Base-by-base conservation (phyloP, 192 early-diverging fungal genomes). In the Podila epicladia region DNA sequence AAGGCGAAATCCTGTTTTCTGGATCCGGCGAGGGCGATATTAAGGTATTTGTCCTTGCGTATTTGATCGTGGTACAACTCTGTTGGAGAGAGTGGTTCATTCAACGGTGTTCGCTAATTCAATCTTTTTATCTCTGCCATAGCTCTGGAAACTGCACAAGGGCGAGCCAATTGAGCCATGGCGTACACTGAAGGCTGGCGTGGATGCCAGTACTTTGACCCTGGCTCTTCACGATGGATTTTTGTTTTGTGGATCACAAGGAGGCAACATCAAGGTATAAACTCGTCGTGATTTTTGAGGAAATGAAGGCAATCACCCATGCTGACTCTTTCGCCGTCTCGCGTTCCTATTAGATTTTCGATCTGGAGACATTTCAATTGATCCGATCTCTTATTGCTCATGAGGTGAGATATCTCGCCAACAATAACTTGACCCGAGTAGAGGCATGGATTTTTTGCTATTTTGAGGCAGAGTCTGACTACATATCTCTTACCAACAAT, bases 201-300 rank as follows among this genome's bases (percentile, higher is more conserved):
- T 74, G 29, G 82, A 84, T 72, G 75, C 82, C n/a, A 88, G 92
- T 58, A 87, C 93, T 9, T 77, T 92, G 22, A 69, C 91, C 62
- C 66, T 94, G 59, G 90, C 91, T 17, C 66, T 94, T 37, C 85
- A 89, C 58, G 91, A 93, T 62, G 92, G 88, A 8, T 87, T 91
- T 51, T 74, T 94, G 67, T 92, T 93, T 49, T 91, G 90, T 66
- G 93, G 93, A 64, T 86, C 90, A 37, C 93, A 94, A 85, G 90
- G 86, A 67, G 93, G 93, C 67, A 84, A 83, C 41, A 88, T 94
- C 62, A 86, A 90, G 72, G 84, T 85, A 73, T 35, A 17, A 45
- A 45, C 17, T 24, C 22, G 8, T 7, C 53, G 26, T 45, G 41
- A 55, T 24, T 29, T 26, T 26, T 29, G 29, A 41, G 2, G 29